These are phyloP conservation scores for Cytospora piceae DNA, from an alignment of 2,329 filamentous ascomycete genomes.

Conservation along the genomic window DNA sequence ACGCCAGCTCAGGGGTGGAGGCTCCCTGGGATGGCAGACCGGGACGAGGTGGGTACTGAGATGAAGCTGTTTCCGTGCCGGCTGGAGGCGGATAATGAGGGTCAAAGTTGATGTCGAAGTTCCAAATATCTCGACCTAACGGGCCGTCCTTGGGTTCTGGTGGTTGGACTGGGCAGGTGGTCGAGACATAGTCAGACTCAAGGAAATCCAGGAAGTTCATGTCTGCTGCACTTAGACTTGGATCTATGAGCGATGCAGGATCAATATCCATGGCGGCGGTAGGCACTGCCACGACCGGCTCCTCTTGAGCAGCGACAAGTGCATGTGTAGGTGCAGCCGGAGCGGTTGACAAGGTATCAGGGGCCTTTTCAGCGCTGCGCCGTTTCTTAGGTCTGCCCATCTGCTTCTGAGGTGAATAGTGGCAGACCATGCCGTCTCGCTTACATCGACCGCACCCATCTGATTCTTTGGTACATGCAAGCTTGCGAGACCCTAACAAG, in stretches of 20 bases:
- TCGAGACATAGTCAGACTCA: conserved; percentile 34
- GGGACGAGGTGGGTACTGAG: neutral
- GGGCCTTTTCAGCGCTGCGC: conserved; percentile 41
- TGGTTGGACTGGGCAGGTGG: conserved; percentile 21
- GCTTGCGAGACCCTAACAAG: conserved; percentile 60
- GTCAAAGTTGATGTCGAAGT: conserved; percentile 13
- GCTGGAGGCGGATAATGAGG: conserved; percentile 2
- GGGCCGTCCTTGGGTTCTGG: conserved; percentile 15
- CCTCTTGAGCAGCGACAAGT: neutral
- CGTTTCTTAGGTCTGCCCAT: conserved; percentile 69
- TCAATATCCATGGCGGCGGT: conserved; percentile 37
- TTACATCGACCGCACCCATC: conserved; percentile 63
- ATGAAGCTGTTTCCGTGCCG: neutral
- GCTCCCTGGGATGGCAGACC: conserved; percentile 24
- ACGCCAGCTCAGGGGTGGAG: conserved; percentile 14
- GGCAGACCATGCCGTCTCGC: conserved; percentile 59
- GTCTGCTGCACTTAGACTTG: conserved; percentile 37
- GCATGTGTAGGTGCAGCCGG: conserved; percentile 2
- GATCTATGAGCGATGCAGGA: conserved; percentile 38
- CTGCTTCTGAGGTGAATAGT: conserved; percentile 67
- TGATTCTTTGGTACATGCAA: conserved; percentile 66
- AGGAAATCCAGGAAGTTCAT: conserved; percentile 44
- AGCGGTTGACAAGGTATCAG: neutral
- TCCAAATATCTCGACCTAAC: conserved; percentile 4
- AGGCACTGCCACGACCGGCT: neutral